Conservation (phyloP, 371 early-diverging fungal genomes). For the Saksenaea oblongispora region DNA sequence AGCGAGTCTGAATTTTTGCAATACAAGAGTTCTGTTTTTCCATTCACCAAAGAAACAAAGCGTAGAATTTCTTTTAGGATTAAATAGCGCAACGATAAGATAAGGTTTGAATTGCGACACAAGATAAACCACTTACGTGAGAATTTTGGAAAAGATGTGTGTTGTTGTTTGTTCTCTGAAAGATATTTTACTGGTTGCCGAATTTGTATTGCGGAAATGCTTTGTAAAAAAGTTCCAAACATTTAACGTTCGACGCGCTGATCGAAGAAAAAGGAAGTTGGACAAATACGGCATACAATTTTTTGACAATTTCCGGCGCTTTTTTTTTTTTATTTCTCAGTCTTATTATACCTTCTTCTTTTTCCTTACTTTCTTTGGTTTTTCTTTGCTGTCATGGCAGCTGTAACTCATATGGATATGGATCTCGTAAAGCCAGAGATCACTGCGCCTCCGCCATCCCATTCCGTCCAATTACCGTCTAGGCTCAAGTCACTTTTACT, state of each 20-base stretch:
- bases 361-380: background rate
- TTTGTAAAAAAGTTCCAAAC: background rate
- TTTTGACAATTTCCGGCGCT: background rate
- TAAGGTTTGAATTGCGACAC: too few species aligned
- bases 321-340: background rate
- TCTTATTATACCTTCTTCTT: background rate
- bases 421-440: constrained; percentile 10
- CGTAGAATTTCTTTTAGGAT: too few species aligned
- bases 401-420: background rate
- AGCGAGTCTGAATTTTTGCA: too few species aligned
- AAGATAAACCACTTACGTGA: too few species aligned
- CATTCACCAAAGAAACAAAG: too few species aligned
- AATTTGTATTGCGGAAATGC: background rate
- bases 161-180: too few species aligned
- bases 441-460: constrained; percentile 39
- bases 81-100: too few species aligned
- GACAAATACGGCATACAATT: background rate
- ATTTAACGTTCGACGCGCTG: background rate
- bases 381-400: background rate
- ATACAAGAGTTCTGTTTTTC: too few species aligned
- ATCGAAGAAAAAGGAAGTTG: background rate
- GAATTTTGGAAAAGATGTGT: too few species aligned
- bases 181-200: too few species aligned
- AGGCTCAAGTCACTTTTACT: constrained; percentile 39
- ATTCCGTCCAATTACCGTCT: constrained; percentile 36